Evolutionary conservation across 352 stramenopile species (phyloP), one percentile per base, ranked within the genome.

Genomic region (Phytophthora pseudosyringae): DNA sequence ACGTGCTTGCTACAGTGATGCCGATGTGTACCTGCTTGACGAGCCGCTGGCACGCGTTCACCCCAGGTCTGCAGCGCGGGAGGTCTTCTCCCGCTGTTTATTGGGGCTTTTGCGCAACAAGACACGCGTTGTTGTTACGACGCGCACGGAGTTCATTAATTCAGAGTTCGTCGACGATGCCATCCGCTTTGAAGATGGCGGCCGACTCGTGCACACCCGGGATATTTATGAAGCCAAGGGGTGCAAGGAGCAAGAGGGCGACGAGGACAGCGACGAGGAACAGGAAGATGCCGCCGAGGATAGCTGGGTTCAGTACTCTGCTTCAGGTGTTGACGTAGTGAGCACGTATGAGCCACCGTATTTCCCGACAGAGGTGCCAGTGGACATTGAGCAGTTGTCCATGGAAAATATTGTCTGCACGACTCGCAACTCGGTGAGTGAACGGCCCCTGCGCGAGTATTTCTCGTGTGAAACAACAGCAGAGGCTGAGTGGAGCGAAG

Each of bases 81-180:
- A 96, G 54, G 85, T 97, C 51, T 96, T 97, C 59, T 78, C 80
- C 16, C 88, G 87, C 46, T 97, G 88, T 36, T 62, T 97, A 2
- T 25, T 89, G 15, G 75, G 78, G 0, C 67, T 93, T 10, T 58
- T 95, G 47, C 64, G 69, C 16, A 65, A 88, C 64, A 91, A 91
- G 67, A 91, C 82, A 13, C 71, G 83, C 33, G 54, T 95, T 8
- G 54, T 93, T 35, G 85, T 89, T 25, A 92, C 85, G 10, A 83
- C 88, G 55, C 83, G 84, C 35, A 67, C 79, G 6, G 83, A 89
- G 53, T 89, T 90, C 51, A 78, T 91, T 43, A 68, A 70, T 11
- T 91, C 80, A 21, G 73, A 84, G 59, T 81, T 83, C 51, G 80
- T 89, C 3, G 71, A 89, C 56, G 57, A 82, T 54, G 80, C 83